Base-by-base conservation (phyloP, 495 filamentous ascomycete genomes). In the Parmelia sp. region DNA sequence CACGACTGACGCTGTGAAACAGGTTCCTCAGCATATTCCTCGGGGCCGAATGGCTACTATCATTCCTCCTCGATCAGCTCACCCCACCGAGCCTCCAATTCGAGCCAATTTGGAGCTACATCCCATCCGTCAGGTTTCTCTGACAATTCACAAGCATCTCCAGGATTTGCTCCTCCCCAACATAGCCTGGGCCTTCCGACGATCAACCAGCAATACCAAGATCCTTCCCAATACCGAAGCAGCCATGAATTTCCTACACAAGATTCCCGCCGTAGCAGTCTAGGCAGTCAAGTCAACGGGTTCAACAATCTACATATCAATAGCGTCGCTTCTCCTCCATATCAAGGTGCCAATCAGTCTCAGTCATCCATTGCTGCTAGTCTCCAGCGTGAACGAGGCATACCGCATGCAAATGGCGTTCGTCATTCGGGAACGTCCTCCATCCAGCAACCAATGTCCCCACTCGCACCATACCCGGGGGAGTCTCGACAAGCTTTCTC, bases 201-300 rank as follows among this genome's bases (percentile, higher is more conserved):
- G 0, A 76, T 83, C 44, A 83, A 82, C 31, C 80, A 83, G 58
- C 79, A 82, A 62, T 80, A 76, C 66, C 79, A 82, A 56, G 73
- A 73, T 5, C 70, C 75, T 7, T 78, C 79, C 0, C 81, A 80
- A 45, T 67, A 67, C 55, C 71, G 80, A 11, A 71, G 71, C 27
- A 83, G 81, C 62, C 72, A 80, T 23, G 74, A 71, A 21, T 81
- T 82, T 27, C 74, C 75, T 4, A 67, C 74, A 14, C 68, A 71
- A 62, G 80, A 82, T 62, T 90, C 89, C 49, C 83, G 89, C 57
- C 84, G 89, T 57, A 89, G 88, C 74, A 91, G 88, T 64, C 81
- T 91, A n/a, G 88, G 90, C 68, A 90, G 88, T 69, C 82, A 88
- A 63, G 81, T 92, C 69, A 88, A 88, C 65, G 83, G 83, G 27